phyloP scores from a whole-genome alignment of 192 early-diverging fungal genomes.

The Mortierella claussenii region DNA sequence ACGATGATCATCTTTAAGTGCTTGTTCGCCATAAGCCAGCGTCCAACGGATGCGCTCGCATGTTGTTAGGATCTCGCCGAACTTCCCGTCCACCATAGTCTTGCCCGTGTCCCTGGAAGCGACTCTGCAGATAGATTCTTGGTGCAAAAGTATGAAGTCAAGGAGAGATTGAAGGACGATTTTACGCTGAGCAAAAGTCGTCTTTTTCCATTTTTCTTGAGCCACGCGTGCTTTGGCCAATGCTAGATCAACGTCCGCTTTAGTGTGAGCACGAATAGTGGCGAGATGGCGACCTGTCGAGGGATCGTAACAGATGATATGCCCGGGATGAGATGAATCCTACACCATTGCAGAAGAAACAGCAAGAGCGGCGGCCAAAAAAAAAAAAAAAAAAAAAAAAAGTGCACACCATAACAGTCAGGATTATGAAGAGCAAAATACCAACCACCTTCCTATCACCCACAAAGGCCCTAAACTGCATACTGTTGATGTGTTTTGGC shows the following conservation, averaged over 20 bases:
- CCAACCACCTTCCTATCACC: too few species aligned
- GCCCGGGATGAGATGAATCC: slow-evolving; percentile 58
- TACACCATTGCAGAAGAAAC: too few species aligned
- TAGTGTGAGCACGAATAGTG: slow-evolving; percentile 65
- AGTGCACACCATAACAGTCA: background rate
- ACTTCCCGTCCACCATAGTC: slow-evolving; percentile 81
- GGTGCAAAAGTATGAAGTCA: slow-evolving; percentile 77
- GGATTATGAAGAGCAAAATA: too few species aligned
- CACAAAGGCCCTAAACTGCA: too few species aligned
- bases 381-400: background rate
- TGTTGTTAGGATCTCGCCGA: slow-evolving; percentile 86
- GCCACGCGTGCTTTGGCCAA: slow-evolving; percentile 67
- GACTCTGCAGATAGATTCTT: slow-evolving; percentile 80
- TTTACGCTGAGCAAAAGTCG: slow-evolving; percentile 77
- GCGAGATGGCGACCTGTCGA: slow-evolving; percentile 82
- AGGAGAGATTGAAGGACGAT: slow-evolving; percentile 75
- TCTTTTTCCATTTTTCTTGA: slow-evolving; percentile 74
- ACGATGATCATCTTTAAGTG: slow-evolving; percentile 72
- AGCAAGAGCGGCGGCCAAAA: background rate
- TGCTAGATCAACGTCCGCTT: slow-evolving; percentile 66
- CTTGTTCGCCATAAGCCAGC: slow-evolving; percentile 78
- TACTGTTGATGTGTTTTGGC: too few species aligned
- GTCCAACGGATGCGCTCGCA: slow-evolving; percentile 85
- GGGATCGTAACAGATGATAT: slow-evolving; percentile 87
- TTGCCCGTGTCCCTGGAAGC: slow-evolving; percentile 84